Evolutionary conservation across 2,329 filamentous ascomycete species (phyloP).

Genomic region (Lachnellula hyalina): DNA sequence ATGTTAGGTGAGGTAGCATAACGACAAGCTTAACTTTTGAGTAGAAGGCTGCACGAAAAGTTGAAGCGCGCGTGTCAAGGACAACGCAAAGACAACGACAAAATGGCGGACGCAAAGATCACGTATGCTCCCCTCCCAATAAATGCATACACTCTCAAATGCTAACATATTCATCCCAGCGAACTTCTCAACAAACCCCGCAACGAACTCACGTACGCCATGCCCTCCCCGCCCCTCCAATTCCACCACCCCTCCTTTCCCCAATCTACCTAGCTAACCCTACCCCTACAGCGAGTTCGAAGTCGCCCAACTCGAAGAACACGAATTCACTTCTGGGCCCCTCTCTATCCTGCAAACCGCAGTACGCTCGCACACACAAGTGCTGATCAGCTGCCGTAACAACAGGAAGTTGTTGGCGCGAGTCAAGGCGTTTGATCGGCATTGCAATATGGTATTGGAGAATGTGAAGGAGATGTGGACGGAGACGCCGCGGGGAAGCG

Average conservation of each 20-base stretch:
- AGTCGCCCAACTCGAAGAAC: constrained; percentile 72
- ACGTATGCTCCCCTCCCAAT: constrained; percentile 45
- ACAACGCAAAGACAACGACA: constrained; percentile 26
- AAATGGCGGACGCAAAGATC: constrained; percentile 66
- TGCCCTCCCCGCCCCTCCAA: constrained; percentile 15
- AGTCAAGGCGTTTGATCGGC: constrained; percentile 96
- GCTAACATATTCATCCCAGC: constrained; percentile 41
- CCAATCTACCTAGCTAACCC: constrained; percentile 18
- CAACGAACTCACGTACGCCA: constrained; percentile 80
- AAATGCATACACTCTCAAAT: neutral
- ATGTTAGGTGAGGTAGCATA: constrained; percentile 16
- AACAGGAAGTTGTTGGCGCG: constrained; percentile 96
- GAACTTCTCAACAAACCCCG: constrained; percentile 86
- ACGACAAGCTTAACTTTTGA: constrained; percentile 11
- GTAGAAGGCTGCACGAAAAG: constrained; percentile 6
- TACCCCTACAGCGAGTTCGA: constrained; percentile 66
- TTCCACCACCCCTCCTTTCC: constrained; percentile 5
- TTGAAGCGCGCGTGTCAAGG: constrained; percentile 12
- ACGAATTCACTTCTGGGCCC: constrained; percentile 74
- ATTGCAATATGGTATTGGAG: constrained; percentile 98
- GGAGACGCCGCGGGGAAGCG: constrained; percentile 76
- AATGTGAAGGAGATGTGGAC: constrained; percentile 99
- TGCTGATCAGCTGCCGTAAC: constrained; percentile 95
- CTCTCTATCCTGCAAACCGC: constrained; percentile 96
- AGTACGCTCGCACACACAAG: constrained; percentile 88